Percentiles rank a stretch among this genome's conserved stretches.
Evolutionary conservation across 805 yeast species (phyloP).

Genomic region (Lipomyces anomalus): DNA sequence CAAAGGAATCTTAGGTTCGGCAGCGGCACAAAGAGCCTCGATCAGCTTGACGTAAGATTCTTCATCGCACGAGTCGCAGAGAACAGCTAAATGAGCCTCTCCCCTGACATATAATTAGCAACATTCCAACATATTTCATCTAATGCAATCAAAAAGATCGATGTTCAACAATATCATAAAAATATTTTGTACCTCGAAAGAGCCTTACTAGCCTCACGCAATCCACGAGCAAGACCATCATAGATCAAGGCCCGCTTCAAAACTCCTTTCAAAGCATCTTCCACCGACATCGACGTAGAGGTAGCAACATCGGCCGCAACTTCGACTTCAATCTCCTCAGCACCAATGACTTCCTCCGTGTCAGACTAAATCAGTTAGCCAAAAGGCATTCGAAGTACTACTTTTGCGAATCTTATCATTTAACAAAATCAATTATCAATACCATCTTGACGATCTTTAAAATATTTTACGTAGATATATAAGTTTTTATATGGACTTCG

Average conservation of each 20-base stretch:
- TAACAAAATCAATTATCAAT: no score
- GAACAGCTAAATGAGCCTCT: conserved; percentile 96
- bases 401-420: no score
- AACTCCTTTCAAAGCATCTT: conserved; percentile 97
- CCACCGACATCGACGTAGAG: conserved; percentile 86
- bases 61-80: conserved; percentile 98
- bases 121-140: not conserved
- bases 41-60: conserved; percentile 92
- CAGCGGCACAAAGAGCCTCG: conserved; percentile 98
- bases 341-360: conserved; percentile 74
- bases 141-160: not conserved
- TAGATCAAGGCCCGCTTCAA: conserved; percentile 96
- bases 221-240: conserved; percentile 99
- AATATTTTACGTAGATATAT: no score
- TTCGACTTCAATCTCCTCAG: conserved; percentile 70
- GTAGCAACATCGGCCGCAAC: conserved; percentile 75
- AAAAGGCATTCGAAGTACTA: no score
- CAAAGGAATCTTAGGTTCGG: conserved; percentile 92
- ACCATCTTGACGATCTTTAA: no score
- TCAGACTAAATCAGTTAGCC: conserved; percentile 17
- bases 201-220: conserved; percentile 99
- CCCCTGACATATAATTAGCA: conserved; percentile 33
- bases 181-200: conserved; percentile 60
- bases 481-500: conserved; percentile 36
- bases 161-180: not conserved